A percentile compares a stretch with the other conserved stretches of the same genome.
Evolutionary conservation across 495 filamentous ascomycete genomes (phyloP).

Genomic region (Neurospora sublineolata): DNA sequence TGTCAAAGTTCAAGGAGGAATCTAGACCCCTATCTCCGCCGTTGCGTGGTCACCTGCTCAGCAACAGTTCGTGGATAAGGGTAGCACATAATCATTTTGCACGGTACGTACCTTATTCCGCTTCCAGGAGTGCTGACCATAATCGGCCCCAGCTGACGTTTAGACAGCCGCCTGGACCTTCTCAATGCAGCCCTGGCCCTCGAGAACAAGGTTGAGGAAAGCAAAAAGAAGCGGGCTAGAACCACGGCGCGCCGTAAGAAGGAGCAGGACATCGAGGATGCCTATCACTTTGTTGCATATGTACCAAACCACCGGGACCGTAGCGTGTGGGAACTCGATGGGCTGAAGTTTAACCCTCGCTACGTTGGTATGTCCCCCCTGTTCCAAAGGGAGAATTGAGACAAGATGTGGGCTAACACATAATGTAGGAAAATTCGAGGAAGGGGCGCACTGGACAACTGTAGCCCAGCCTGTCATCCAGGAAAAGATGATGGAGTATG

Average conservation of each 20-base stretch:
- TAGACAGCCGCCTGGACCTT: slow-evolving; percentile 54
- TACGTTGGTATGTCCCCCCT: slow-evolving; percentile 46
- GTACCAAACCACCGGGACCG: slow-evolving; percentile 53
- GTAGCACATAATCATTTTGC: slow-evolving; percentile 78
- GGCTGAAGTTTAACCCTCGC: slow-evolving; percentile 62
- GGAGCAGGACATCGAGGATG: slow-evolving; percentile 28
- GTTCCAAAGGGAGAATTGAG: background rate
- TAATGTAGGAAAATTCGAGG: slow-evolving; percentile 10
- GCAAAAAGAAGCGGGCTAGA: slow-evolving; percentile 25
- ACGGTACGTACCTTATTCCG: slow-evolving; percentile 37
- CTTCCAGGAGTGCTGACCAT: background rate
- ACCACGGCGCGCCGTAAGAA: slow-evolving; percentile 11
- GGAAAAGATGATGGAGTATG: slow-evolving; percentile 28
- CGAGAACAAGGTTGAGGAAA: slow-evolving; percentile 44
- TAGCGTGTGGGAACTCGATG: slow-evolving; percentile 82
- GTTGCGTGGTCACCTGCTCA: slow-evolving; percentile 62
- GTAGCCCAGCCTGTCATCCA: slow-evolving; percentile 28
- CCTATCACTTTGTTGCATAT: slow-evolving; percentile 84
- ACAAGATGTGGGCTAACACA: background rate
- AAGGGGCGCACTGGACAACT: slow-evolving; percentile 27
- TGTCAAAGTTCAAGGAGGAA: slow-evolving; percentile 59
- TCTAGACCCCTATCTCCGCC: slow-evolving; percentile 57
- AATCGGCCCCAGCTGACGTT: slow-evolving; percentile 7
- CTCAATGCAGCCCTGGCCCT: slow-evolving; percentile 63
- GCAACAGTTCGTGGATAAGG: slow-evolving; percentile 65